Base-by-base conservation (phyloP, 2,329 filamentous ascomycete species). In the Ophiosphaerella herpotricha region DNA sequence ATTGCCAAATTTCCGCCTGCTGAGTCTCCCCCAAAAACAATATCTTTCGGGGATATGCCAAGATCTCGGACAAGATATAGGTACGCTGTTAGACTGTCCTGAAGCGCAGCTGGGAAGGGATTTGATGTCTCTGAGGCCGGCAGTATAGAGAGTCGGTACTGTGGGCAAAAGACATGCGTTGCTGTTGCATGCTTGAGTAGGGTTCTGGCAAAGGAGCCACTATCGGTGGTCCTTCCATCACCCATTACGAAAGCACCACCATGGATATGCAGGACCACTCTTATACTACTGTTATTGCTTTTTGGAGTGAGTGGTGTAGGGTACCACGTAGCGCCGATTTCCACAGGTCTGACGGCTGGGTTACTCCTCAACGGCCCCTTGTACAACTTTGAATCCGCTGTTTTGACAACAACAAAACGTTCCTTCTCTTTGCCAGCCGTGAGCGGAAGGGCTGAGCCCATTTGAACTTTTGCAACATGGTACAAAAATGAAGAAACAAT, bases 61-160 rank as follows among this genome's bases (percentile, higher is more conserved):
- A 78, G 60, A 4, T 67, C 64, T n/a, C 74, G 60, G 9, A 79
- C 50, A 0, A 81, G 71, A 60, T 80, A 77, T 6, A 75, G 58
- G 57, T 80, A 81, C 4, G 71, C 57, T 0, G 79, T 76, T 37
- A 83, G 53, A 3, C 67, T 68, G 57, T 82, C 80, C 61, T 82
- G 80, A 3, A 81, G 59, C 4, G 77, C 76, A 0, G 79, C 80
- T 1, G 80, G 80, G 63, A 82, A 83, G 0, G 72, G 75, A n/a
- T 75, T 74, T 34, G 64, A 68, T 0, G 57, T 63, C 5, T 65
- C 67, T 5, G 51, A 56, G 3, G 55, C 63, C 0, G 76, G 73
- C 34, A 77, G 73, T 0, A 71, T 72, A 4, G 76, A 69, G 5
- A 82, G 72, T 0, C 80, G 75, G 64, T 83, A 82, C 51, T 80